Evolutionary conservation across 345 rosid species (phyloP).

Genomic region (Sonneratia alba): DNA sequence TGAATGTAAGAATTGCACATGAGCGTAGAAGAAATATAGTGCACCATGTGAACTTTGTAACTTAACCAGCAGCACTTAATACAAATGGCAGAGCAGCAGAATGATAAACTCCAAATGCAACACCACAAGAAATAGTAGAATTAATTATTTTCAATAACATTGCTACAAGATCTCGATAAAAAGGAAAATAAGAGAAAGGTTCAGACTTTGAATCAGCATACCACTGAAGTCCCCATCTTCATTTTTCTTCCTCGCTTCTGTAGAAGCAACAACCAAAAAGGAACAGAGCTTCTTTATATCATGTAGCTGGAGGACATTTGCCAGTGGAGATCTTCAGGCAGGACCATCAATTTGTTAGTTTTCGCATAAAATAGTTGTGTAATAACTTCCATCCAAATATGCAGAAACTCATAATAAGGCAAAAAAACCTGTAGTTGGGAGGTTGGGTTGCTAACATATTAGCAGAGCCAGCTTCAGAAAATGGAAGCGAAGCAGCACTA

Average conservation of each 20-base stretch:
- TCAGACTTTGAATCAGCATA: background rate
- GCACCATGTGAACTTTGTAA: background rate
- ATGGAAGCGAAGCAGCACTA: slow-evolving; percentile 22
- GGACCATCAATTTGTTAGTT: slow-evolving; percentile 7
- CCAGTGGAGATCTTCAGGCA: slow-evolving; percentile 49
- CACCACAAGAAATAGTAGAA: background rate
- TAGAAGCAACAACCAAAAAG: slow-evolving; percentile 40
- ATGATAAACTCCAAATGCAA: background rate
- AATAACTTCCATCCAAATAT: background rate
- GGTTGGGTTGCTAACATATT: slow-evolving; percentile 24
- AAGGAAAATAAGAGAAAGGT: background rate
- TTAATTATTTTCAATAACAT: background rate
- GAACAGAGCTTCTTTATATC: slow-evolving; percentile 52
- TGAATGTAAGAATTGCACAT: background rate
- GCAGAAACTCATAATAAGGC: background rate
- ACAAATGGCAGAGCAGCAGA: background rate
- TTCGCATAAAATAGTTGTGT: background rate
- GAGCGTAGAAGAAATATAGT: background rate
- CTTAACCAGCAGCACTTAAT: background rate
- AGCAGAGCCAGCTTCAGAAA: slow-evolving; percentile 20
- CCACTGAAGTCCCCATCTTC: slow-evolving; percentile 31
- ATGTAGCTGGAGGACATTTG: slow-evolving; percentile 39
- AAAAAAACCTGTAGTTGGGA: slow-evolving; percentile 39
- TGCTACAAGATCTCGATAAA: background rate
- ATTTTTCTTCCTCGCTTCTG: slow-evolving; percentile 30